Percentiles rank a stretch among this genome's conserved stretches.
Evolutionary conservation across 805 yeast genomes (phyloP).

Genomic region (Cyberlindnera saturnus): DNA sequence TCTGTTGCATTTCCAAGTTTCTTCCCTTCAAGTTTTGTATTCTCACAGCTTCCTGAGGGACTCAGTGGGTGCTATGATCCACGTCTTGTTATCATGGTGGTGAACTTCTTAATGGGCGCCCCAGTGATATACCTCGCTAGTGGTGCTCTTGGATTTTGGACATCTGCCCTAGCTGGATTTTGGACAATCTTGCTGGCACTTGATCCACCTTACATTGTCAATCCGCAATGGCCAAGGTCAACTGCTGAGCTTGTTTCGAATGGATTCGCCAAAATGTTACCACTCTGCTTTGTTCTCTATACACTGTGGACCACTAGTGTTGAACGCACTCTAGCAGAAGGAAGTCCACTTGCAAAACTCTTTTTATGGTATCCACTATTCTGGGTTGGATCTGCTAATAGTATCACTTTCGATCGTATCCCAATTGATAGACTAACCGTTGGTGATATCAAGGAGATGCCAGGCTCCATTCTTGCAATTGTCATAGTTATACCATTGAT

Average conservation of each 20-base stretch:
- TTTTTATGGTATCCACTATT: slow-evolving; percentile 68
- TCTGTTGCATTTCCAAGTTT: slow-evolving; percentile 56
- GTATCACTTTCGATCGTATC: slow-evolving; percentile 79
- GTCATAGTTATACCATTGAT: slow-evolving; percentile 42
- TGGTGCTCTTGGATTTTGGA: slow-evolving; percentile 54
- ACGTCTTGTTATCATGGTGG: slow-evolving; percentile 44
- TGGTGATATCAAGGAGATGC: slow-evolving; percentile 63
- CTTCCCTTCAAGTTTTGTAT: slow-evolving; percentile 69
- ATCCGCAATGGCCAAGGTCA: slow-evolving; percentile 45
- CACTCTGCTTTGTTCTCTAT: slow-evolving; percentile 63
- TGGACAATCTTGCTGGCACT: slow-evolving; percentile 76
- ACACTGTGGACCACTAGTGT: slow-evolving; percentile 60
- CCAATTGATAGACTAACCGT: slow-evolving; percentile 82
- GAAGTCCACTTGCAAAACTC: slow-evolving; percentile 32
- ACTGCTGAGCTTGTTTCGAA: slow-evolving; percentile 60
- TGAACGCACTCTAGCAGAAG: slow-evolving; percentile 39
- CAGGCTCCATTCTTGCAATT: slow-evolving; percentile 71
- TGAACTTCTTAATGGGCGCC: slow-evolving; percentile 58
- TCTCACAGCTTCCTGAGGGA: slow-evolving; percentile 37
- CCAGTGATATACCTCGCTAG: slow-evolving; percentile 50
- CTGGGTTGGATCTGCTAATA: slow-evolving; percentile 82
- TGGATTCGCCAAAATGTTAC: slow-evolving; percentile 70
- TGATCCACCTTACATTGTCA: slow-evolving; percentile 69
- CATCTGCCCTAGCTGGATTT: slow-evolving; percentile 57
- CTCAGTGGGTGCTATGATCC: slow-evolving; percentile 64